Percentiles rank a stretch among this genome's conserved stretches.
Evolutionary conservation across 2,329 filamentous ascomycete genomes (phyloP).

Genomic region (Lecanicillium sp.): DNA sequence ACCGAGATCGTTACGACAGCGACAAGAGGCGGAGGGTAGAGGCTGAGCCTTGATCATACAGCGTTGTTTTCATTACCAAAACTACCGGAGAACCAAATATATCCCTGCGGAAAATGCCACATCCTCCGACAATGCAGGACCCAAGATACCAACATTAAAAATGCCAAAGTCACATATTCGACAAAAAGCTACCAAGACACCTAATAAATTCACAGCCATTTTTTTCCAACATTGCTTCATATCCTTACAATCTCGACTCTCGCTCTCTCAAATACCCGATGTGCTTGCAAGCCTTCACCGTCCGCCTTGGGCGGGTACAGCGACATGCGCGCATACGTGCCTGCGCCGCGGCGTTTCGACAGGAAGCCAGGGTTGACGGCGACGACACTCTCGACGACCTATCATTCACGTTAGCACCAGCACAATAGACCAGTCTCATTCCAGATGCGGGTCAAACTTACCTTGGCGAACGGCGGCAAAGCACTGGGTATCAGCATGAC

Average conservation of each 20-base stretch:
- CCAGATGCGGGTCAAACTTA: conserved; percentile 40
- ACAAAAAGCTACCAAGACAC: not conserved
- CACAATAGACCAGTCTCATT: too few relatives aligned
- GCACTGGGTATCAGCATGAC: conserved; percentile 76
- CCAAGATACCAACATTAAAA: not conserved
- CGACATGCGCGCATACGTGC: conserved; percentile 77
- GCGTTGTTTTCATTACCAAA: not conserved
- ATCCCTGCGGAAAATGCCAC: conserved; percentile 14
- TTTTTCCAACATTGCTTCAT: conserved; percentile 21
- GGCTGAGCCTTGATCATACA: conserved; percentile 15
- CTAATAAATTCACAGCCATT: not conserved
- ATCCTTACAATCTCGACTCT: conserved; percentile 85
- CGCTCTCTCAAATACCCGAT: conserved; percentile 73
- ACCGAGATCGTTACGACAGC: conserved; percentile 44
- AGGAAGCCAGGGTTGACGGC: conserved; percentile 85
- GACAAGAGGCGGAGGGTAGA: conserved; percentile 56
- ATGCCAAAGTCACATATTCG: not conserved
- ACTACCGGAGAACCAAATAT: too few relatives aligned
- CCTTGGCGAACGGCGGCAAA: conserved; percentile 81
- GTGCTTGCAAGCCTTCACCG: conserved; percentile 56
- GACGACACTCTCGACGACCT: conserved; percentile 87
- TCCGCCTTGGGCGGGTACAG: conserved; percentile 59
- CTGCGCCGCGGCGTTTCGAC: conserved; percentile 75
- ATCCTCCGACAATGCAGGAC: not conserved
- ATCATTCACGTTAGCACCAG: not conserved